Base-by-base conservation (phyloP, 495 filamentous ascomycete species). In the Paragyromitra xinjiangensis region DNA sequence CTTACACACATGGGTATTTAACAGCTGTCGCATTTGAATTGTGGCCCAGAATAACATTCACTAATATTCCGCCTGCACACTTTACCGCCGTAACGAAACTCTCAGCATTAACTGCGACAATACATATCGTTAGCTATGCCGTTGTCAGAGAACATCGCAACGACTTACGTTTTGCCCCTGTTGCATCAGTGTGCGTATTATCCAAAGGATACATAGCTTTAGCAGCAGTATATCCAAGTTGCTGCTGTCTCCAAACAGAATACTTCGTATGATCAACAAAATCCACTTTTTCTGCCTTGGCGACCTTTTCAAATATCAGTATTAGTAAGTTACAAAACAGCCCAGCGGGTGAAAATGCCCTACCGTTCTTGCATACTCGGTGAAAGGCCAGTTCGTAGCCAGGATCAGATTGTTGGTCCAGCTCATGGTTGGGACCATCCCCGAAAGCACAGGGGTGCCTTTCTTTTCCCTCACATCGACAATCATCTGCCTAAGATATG, bases 231-330 rank as follows among this genome's bases (percentile, higher is more conserved):
- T 62, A 55, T 14, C 78, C 72, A 19, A 81, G 22, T 19, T 34
- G 26, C 73, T 81, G 79, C 44, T 66, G 71, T 22, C 72, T 50
- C 53, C 24, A 53, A 24, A 81, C 78, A 37, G 58, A 70, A 56
- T 71, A 80, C 42, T 77, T 69, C 16, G 79, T 81, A 51, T 81
- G 78, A 19, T 80, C 78, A 3, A 81, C 40, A 65, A 70, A 81
- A 16, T 45, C 48, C 1, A 77, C 71, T 1, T 67, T 64, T 53
- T 80, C 34, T 34, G 29, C 55, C 19, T 34, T 6, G 11, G 79
- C 64, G 5, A 78, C 48, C 71, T 80, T 62, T 44, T 56, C 29
- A 58, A 29, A 39, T 7, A 19, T 8, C n/a, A 62, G n/a, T 16
- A 42, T 58, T 16, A 75, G 26, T 51, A 29, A 62, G 29, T 3